Evolutionary conservation across 2,329 filamentous ascomycete species (phyloP).

Genomic region (Penicillium aurantiogriseum): DNA sequence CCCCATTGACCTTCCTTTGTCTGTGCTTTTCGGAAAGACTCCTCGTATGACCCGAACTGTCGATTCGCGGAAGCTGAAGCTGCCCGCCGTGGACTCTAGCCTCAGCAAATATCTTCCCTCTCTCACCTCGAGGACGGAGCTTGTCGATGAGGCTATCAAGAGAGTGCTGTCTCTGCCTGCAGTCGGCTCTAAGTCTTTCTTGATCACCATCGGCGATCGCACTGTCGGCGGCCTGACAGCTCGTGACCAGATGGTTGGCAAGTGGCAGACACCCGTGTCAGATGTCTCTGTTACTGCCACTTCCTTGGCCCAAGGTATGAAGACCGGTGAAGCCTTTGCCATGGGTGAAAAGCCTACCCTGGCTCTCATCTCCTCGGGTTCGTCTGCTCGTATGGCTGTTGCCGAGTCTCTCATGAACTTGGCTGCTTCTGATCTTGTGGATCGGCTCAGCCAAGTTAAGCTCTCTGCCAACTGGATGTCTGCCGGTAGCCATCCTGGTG

Average conservation of each 20-base stretch:
- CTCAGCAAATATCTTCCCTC: slow-evolving; percentile 66
- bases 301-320: slow-evolving; percentile 68
- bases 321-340: slow-evolving; percentile 91
- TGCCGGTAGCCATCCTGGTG: slow-evolving; percentile 87
- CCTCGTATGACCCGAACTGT: slow-evolving; percentile 77
- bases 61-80: slow-evolving; percentile 63
- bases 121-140: slow-evolving; percentile 46
- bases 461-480: slow-evolving; percentile 99
- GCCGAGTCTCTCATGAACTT: slow-evolving; percentile 92
- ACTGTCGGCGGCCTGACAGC: slow-evolving; percentile 85
- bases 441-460: slow-evolving; percentile 74
- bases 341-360: slow-evolving; percentile 92
- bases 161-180: slow-evolving; percentile 80
- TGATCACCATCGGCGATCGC: slow-evolving; percentile 94
- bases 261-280: slow-evolving; percentile 91
- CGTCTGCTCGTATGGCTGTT: slow-evolving; percentile 94
- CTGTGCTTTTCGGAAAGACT: slow-evolving; percentile 81
- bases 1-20: slow-evolving; percentile 87
- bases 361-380: slow-evolving; percentile 82
- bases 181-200: slow-evolving; percentile 94
- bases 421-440: slow-evolving; percentile 72
- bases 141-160: slow-evolving; percentile 69
- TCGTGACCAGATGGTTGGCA: slow-evolving; percentile 92
- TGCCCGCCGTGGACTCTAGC: slow-evolving; percentile 72
- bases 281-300: slow-evolving; percentile 92